Percentiles rank a stretch among this genome's conserved stretches.
phyloP scores from a whole-genome alignment of 805 yeast species.

The Metschnikowia orientalis region DNA sequence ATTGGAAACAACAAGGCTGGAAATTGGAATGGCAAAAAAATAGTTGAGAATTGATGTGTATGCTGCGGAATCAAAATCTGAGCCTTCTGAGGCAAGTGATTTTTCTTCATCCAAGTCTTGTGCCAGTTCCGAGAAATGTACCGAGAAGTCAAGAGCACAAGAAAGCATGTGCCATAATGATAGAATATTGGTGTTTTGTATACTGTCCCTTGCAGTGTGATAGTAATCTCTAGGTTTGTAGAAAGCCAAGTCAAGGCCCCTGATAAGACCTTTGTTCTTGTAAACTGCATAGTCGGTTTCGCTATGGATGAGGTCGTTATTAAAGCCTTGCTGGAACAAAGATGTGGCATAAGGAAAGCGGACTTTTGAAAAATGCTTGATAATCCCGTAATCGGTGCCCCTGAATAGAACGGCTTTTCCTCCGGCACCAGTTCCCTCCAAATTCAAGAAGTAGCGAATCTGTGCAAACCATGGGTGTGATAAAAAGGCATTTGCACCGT shows the following conservation, averaged over 20 bases:
- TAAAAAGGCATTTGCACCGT: constrained; percentile 74
- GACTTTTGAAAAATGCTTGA: constrained; percentile 52
- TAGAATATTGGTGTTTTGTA: constrained; percentile 56
- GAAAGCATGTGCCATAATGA: constrained; percentile 85
- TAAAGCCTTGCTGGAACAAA: constrained; percentile 79
- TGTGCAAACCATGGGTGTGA: constrained; percentile 66
- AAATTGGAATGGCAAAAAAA: constrained; percentile 53
- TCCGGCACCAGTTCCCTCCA: constrained; percentile 93
- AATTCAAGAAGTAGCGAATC: constrained; percentile 64
- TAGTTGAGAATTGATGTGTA: constrained; percentile 62
- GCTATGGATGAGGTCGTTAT: constrained; percentile 62
- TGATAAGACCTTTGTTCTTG: constrained; percentile 51
- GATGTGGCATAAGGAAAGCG: constrained; percentile 75
- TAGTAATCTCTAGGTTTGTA: constrained; percentile 79
- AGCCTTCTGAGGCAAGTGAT: neutral
- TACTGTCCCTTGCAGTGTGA: constrained; percentile 73
- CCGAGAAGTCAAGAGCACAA: constrained; percentile 58
- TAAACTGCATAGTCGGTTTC: constrained; percentile 86
- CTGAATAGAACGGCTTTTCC: constrained; percentile 79
- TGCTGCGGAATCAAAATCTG: constrained; percentile 42
- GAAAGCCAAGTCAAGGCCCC: constrained; percentile 90
- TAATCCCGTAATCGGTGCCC: constrained; percentile 73
- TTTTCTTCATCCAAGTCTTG: constrained; percentile 28
- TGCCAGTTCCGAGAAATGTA: constrained; percentile 33
- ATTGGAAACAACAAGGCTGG: constrained; percentile 48